Conservation (phyloP, 306 rosid genomes). For the Citrullus colocynthis region DNA sequence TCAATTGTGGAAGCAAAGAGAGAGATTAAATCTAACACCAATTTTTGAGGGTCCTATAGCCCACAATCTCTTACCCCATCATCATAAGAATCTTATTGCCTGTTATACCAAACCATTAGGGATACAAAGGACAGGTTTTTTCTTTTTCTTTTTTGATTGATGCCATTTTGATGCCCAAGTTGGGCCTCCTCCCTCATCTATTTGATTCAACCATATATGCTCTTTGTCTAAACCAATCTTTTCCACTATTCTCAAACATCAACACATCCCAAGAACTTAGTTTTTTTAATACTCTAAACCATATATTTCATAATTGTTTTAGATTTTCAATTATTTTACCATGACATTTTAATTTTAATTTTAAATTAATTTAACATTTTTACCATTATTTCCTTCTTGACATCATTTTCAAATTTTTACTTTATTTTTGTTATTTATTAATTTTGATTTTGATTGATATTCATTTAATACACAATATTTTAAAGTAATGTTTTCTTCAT, state of each 20-base stretch:
- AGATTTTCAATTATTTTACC: too few species aligned
- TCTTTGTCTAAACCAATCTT: background rate
- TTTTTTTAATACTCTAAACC: too few species aligned
- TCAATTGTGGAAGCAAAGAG: background rate
- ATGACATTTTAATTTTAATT: too few species aligned
- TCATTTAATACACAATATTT: too few species aligned
- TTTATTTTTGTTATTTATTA: too few species aligned
- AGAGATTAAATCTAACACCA: background rate
- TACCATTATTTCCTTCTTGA: too few species aligned
- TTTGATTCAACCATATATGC: background rate
- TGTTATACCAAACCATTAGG: background rate
- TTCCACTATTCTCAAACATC: background rate
- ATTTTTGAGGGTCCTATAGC: constrained; percentile 5
- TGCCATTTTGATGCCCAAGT: background rate
- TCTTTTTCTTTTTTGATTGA: background rate
- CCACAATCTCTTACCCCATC: constrained; percentile 3
- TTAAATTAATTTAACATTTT: too few species aligned
- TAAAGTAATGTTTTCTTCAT: too few species aligned
- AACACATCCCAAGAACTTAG: background rate
- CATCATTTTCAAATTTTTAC: too few species aligned
- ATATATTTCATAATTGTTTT: too few species aligned
- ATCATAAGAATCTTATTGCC: constrained; percentile 6
- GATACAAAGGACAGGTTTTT: background rate
- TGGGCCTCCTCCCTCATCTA: background rate
- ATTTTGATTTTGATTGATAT: too few species aligned